Evolutionary conservation across 306 rosid genomes (phyloP).

Genomic region (Nissolia schottii): DNA sequence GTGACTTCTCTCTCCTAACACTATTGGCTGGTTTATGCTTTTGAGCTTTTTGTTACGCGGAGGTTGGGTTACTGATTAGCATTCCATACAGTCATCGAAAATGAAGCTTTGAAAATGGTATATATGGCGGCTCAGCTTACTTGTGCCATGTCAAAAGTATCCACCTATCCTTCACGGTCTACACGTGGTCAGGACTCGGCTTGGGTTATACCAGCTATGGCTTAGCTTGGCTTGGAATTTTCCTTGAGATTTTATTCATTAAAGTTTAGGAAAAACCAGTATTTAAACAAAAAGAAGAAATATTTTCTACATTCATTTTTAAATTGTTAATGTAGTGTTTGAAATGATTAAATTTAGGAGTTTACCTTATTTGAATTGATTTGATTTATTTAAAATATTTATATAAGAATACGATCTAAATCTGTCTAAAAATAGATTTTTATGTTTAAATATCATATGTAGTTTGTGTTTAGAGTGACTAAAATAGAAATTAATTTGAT

Average conservation of each 20-base stretch:
- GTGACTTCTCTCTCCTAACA: constrained; percentile 13
- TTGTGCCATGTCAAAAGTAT: constrained; percentile 5
- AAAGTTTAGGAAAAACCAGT: background rate
- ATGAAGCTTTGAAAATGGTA: constrained; percentile 27
- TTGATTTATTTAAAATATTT: too few species aligned
- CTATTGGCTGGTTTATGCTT: constrained; percentile 36
- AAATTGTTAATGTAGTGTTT: too few species aligned
- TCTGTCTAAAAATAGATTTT: too few species aligned
- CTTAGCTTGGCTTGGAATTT: background rate
- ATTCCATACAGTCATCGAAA: constrained; percentile 44
- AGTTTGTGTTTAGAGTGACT: too few species aligned
- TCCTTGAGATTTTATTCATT: background rate
- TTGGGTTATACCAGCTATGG: background rate
- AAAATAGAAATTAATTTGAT: too few species aligned
- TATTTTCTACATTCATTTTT: too few species aligned
- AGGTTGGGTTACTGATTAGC: constrained; percentile 65
- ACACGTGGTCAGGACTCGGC: background rate
- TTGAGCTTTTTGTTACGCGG: constrained; percentile 53
- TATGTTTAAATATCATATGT: too few species aligned
- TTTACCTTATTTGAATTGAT: too few species aligned
- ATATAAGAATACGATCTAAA: too few species aligned
- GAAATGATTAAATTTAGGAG: too few species aligned
- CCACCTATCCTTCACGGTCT: constrained; percentile 17
- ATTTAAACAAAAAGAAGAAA: background rate
- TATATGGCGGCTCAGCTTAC: constrained; percentile 32